phyloP scores from a whole-genome alignment of 1,284 basidiomycete species.

The Apiotrichum laibachii region DNA sequence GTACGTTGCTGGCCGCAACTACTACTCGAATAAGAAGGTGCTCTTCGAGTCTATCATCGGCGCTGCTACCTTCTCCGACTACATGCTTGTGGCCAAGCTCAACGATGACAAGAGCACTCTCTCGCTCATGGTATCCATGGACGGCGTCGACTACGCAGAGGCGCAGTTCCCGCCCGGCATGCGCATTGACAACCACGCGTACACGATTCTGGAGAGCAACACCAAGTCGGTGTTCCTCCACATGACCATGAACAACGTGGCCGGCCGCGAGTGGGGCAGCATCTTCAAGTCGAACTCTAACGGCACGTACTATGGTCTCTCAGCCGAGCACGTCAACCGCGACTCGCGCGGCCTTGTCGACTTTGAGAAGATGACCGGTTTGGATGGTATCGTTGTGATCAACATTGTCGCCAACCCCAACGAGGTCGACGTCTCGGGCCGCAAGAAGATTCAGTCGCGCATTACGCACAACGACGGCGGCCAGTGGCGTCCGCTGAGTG shows the following conservation, averaged over 20 bases:
- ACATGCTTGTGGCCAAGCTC: conserved; percentile 89
- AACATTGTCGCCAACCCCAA: conserved; percentile 76
- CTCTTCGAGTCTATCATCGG: conserved; percentile 87
- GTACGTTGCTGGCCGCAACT: conserved; percentile 73
- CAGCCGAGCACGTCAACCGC: conserved; percentile 84
- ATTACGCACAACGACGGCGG: conserved; percentile 98
- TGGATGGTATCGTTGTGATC: conserved; percentile 92
- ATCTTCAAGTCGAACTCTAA: conserved; percentile 96
- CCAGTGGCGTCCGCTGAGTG: conserved; percentile 76
- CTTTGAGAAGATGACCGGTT: conserved; percentile 95
- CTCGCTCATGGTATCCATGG: conserved; percentile 84
- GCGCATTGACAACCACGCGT: conserved; percentile 67
- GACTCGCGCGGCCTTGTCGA: conserved; percentile 85
- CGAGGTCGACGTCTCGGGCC: conserved; percentile 68
- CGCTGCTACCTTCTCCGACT: conserved; percentile 95
- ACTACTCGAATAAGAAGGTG: conserved; percentile 67
- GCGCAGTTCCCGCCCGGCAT: conserved; percentile 88
- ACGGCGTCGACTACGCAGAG: conserved; percentile 77
- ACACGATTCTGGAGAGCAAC: conserved; percentile 78
- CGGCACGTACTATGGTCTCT: conserved; percentile 90
- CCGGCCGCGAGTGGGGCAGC: conserved; percentile 77
- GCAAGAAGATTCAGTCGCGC: conserved; percentile 74
- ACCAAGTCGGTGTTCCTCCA: conserved; percentile 93
- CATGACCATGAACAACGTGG: conserved; percentile 80
- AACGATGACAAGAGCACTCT: conserved; percentile 53